A percentile compares a stretch with the other conserved stretches of the same genome.
Conservation (phyloP, 2,329 filamentous ascomycete genomes). For the Didymellaceae sp. region DNA sequence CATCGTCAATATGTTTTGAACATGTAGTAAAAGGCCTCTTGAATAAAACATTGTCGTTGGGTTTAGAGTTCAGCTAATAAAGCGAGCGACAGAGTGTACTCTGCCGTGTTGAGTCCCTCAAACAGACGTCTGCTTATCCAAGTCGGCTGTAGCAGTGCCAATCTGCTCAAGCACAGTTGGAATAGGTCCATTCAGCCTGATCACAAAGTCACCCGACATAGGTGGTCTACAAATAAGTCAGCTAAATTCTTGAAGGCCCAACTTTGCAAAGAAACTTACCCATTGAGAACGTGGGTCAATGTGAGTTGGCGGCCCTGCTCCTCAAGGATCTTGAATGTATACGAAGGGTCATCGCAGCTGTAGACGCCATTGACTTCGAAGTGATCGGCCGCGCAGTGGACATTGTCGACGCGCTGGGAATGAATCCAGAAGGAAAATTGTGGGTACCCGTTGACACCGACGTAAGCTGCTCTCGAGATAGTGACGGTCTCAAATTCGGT, state of each 20-base stretch:
- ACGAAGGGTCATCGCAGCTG: background rate
- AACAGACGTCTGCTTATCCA: background rate
- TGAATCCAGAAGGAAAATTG: background rate
- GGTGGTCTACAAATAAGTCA: background rate
- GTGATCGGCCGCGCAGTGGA: background rate
- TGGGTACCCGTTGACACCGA: background rate
- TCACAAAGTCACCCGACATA: background rate
- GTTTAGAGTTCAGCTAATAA: too few species aligned
- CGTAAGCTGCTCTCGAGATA: background rate
- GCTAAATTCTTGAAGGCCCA: background rate
- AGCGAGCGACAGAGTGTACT: too few species aligned
- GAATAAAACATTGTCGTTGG: too few species aligned
- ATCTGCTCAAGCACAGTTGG: background rate
- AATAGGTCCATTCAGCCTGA: background rate
- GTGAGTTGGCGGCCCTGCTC: background rate
- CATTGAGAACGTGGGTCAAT: background rate
- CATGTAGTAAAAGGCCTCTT: too few species aligned
- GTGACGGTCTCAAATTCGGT: background rate
- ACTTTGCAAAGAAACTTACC: background rate
- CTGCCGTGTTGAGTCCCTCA: too few species aligned
- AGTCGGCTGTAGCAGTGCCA: background rate
- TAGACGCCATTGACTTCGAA: background rate
- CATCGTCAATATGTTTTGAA: too few species aligned
- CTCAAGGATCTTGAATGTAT: background rate
- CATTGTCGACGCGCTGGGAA: background rate